These are phyloP conservation scores for Penicillium roqueforti DNA, from an alignment of 495 filamentous ascomycete species.

Conservation along the genomic window DNA sequence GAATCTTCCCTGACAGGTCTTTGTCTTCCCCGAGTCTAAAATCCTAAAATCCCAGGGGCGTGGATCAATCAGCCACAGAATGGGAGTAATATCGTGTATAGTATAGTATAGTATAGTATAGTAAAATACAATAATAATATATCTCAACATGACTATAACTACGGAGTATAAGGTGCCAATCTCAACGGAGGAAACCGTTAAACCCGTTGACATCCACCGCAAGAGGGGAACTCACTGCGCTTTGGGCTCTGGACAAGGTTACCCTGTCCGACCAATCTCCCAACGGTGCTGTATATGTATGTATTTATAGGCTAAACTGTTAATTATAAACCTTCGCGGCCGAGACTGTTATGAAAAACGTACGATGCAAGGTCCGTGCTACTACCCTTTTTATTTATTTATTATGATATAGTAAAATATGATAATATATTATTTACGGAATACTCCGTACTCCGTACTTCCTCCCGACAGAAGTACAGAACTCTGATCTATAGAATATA, in stretches of 20 bases:
- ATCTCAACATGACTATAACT: no score
- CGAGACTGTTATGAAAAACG: background rate
- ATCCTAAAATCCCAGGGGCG: background rate
- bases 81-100: no score
- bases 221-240: background rate
- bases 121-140: no score
- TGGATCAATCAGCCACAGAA: background rate
- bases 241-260: conserved; percentile 2
- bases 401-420: no score
- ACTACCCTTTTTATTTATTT: background rate
- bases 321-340: background rate
- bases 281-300: no score
- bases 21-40: conserved; percentile 4
- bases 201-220: background rate
- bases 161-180: conserved; percentile 2
- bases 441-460: background rate
- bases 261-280: background rate
- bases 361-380: conserved; percentile 11
- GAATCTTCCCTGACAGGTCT: conserved; percentile 28
- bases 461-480: background rate
- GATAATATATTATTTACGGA: no score
- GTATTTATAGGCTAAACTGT: background rate
- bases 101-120: no score
- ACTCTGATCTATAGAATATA: no score
- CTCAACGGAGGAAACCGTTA: background rate